Evolutionary conservation across 2,329 filamentous ascomycete species (phyloP), one percentile per base, ranked within the genome.

Genomic region (Aspergillus terreus): DNA sequence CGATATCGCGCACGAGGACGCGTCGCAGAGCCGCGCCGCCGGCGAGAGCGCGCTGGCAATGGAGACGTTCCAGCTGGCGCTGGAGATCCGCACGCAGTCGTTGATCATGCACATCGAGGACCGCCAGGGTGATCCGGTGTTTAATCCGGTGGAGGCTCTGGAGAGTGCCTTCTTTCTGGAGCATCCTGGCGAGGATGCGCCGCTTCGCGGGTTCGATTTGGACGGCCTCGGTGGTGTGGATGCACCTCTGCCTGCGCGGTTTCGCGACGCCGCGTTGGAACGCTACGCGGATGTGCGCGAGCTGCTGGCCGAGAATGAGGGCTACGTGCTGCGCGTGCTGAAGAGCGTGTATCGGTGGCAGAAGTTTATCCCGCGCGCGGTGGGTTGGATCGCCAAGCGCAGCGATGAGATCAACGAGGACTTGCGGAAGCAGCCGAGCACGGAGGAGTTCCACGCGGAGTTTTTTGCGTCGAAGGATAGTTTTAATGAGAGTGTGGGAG

Each of bases 71-170:
- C 61, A 74, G 3, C 56, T 83, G 19, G 78, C 73, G 1, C 62
- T 84, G 6, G 77, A 80, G 6, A 70, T 84, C 19, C 75, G 81
- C 2, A 83, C 80, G 2, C 82, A 84, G 55, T 68, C 74, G 10
- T 68, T 77, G n/a, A 76, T 83, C 38, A 55, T 70, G n/a, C 62
- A 69, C 5, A 60, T 80, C 4, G 62, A 70, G 38, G 63, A 62
- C 9, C 63, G 66, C 6, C 56, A 67, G 27, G 51, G 66, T 25
- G 58, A 65, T 4, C 53, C 58, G 2, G 58, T 56, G 7, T 77
- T 73, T 44, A 61, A 76, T 53, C 72, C 77, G 4, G 62, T 73
- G 11, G 59, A 63, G 9, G 59, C 73, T 11, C 51, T 82, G 4
- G 54, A 60, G 2, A 60, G 67, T 0, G 59, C 75, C 0, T 82